Percentiles rank a stretch among this genome's conserved stretches.
Evolutionary conservation across 257 asterid genomes (phyloP).

Genomic region (Solanum corneliomulleri): DNA sequence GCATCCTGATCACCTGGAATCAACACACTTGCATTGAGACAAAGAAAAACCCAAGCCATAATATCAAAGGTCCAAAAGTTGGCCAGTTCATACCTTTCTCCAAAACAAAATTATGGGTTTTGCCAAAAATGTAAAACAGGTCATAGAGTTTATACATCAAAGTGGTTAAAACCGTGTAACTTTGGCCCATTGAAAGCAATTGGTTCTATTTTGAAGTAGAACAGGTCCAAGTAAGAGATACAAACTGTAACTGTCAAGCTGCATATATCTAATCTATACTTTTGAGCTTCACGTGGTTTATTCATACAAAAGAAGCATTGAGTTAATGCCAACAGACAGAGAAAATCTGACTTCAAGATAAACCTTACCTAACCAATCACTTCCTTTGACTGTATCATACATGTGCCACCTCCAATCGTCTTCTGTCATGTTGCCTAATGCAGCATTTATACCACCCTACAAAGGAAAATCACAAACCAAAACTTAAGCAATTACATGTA

Average conservation of each 20-base stretch:
- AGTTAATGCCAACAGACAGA: neutral
- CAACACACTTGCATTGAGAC: neutral
- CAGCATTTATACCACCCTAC: slow-evolving; percentile 98
- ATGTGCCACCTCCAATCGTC: slow-evolving; percentile 99
- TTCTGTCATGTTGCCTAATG: slow-evolving; percentile 90
- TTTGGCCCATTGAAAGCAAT: neutral
- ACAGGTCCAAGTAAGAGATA: neutral
- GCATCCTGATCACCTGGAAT: slow-evolving; percentile 89
- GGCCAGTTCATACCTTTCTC: neutral
- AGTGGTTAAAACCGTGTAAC: neutral
- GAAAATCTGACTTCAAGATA: neutral
- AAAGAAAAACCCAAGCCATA: neutral
- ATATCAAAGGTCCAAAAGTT: neutral
- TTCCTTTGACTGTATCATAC: slow-evolving; percentile 98
- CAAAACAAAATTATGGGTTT: neutral
- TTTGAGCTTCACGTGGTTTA: neutral
- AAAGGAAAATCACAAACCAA: neutral
- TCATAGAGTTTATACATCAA: neutral
- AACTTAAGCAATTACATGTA: neutral
- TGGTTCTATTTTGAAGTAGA: neutral
- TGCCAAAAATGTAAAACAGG: neutral
- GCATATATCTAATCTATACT: neutral
- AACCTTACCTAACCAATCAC: slow-evolving; percentile 87
- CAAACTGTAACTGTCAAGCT: neutral
- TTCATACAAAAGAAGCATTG: neutral